A percentile compares a stretch with the other conserved stretches of the same genome.
phyloP scores from a whole-genome alignment of 805 yeast species.

The Teunomyces lycoperdinae region DNA sequence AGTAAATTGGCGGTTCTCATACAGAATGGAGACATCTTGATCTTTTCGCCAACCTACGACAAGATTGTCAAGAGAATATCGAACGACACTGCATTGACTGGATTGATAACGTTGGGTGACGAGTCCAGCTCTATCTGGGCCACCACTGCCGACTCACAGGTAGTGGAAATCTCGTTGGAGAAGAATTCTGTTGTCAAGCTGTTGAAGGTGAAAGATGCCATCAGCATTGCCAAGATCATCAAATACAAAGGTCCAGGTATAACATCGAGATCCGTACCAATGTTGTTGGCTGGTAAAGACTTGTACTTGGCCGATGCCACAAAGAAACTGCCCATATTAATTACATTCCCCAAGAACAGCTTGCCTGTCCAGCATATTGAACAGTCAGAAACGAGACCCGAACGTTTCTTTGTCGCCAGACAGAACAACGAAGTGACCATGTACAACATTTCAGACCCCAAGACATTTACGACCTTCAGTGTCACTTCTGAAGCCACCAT shows the following conservation, averaged over 20 bases:
- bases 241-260: constrained; percentile 9
- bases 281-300: constrained; percentile 15
- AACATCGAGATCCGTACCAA: constrained; percentile 11
- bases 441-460: constrained; percentile 26
- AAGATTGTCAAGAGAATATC: constrained; percentile 37
- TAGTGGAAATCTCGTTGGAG: constrained; percentile 24
- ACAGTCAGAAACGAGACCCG: constrained; percentile 28
- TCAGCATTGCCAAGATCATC: constrained; percentile 18
- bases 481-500: constrained; percentile 25
- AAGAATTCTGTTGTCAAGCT: constrained; percentile 21
- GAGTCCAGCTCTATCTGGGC: constrained; percentile 22
- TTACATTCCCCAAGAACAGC: constrained; percentile 19
- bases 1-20: constrained; percentile 30
- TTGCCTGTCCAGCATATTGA: constrained; percentile 30
- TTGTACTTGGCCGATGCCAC: constrained; percentile 28
- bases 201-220: constrained; percentile 15
- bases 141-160: constrained; percentile 11
- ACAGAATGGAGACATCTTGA: constrained; percentile 36
- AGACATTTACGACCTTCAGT: constrained; percentile 28
- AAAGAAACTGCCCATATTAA: constrained; percentile 11
- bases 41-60: constrained; percentile 44
- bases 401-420: constrained; percentile 33
- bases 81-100: constrained; percentile 14
- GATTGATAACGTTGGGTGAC: constrained; percentile 7
- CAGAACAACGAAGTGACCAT: constrained; percentile 24